A percentile compares a stretch with the other conserved stretches of the same genome.
These are phyloP conservation scores for Colletotrichum orbiculare DNA, from an alignment of 2,329 filamentous ascomycete species.

Conservation along the genomic window DNA sequence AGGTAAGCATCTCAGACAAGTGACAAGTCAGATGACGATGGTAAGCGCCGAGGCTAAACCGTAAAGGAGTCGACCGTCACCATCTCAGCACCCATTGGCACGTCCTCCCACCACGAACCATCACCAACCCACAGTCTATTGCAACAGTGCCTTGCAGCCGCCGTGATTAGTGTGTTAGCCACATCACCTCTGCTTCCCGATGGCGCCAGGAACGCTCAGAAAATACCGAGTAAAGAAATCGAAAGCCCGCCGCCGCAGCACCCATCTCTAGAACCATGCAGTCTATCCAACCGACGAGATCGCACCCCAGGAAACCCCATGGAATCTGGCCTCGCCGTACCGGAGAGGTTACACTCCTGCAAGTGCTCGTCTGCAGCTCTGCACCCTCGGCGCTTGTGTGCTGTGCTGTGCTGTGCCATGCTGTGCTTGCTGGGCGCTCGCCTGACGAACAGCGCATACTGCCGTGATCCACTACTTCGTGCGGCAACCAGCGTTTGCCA, in stretches of 20 bases:
- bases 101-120: too few relatives aligned
- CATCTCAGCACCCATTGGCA: not conserved
- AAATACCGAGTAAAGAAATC: not conserved
- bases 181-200: not conserved
- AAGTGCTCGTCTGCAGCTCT: conserved; percentile 16
- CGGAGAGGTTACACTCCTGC: conserved; percentile 30
- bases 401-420: conserved; percentile 8
- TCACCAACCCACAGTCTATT: too few relatives aligned
- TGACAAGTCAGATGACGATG: not conserved
- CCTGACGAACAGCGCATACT: not conserved
- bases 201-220: conserved; percentile 5
- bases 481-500: conserved; percentile 22
- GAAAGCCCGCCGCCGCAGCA: conserved; percentile 21
- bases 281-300: conserved; percentile 1
- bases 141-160: conserved; percentile 13
- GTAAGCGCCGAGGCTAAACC: conserved; percentile 28
- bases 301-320: not conserved
- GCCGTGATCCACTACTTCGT: not conserved
- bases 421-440: conserved; percentile 4
- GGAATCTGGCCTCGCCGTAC: not conserved
- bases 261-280: conserved; percentile 15
- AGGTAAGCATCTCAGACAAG: too few relatives aligned
- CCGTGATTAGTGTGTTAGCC: conserved; percentile 3
- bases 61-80: conserved; percentile 15
- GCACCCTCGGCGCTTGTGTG: conserved; percentile 13